phyloP scores from a whole-genome alignment of 345 rosid genomes.

The Heritiera littoralis region DNA sequence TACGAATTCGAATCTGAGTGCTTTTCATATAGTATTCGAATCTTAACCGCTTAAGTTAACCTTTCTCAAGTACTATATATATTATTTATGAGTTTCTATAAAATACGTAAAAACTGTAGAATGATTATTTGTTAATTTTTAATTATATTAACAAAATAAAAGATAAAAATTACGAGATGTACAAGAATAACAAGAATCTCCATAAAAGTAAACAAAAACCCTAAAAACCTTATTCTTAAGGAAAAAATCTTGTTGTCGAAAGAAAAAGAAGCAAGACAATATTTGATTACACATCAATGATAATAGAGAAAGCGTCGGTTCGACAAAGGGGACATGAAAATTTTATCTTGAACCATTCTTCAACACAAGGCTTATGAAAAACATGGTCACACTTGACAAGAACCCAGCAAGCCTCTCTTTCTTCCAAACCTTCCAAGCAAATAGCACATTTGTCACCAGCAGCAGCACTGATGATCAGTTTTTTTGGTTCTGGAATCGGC shows the following conservation, averaged over 20 bases:
- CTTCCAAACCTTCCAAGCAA: conserved; percentile 32
- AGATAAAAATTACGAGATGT: no score
- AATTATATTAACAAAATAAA: background rate
- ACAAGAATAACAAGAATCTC: background rate
- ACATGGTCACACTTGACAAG: conserved; percentile 21
- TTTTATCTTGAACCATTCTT: background rate
- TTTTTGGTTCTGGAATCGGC: background rate
- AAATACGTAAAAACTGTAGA: no score
- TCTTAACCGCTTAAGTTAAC: no score
- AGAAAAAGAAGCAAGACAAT: no score
- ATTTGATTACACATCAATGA: background rate
- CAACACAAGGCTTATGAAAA: conserved; percentile 14
- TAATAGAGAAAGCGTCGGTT: background rate
- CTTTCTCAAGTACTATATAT: no score
- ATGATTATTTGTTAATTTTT: background rate
- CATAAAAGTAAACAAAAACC: background rate
- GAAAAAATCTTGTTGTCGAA: background rate
- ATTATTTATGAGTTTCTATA: no score
- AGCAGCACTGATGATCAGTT: background rate
- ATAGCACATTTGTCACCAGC: conserved; percentile 26
- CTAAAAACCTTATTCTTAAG: background rate
- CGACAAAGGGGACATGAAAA: background rate
- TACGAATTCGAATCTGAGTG: no score
- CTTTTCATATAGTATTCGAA: no score
- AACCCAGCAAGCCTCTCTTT: conserved; percentile 21